phyloP scores from a whole-genome alignment of 2,329 filamentous ascomycete species.

The Colletotrichum camelliae region DNA sequence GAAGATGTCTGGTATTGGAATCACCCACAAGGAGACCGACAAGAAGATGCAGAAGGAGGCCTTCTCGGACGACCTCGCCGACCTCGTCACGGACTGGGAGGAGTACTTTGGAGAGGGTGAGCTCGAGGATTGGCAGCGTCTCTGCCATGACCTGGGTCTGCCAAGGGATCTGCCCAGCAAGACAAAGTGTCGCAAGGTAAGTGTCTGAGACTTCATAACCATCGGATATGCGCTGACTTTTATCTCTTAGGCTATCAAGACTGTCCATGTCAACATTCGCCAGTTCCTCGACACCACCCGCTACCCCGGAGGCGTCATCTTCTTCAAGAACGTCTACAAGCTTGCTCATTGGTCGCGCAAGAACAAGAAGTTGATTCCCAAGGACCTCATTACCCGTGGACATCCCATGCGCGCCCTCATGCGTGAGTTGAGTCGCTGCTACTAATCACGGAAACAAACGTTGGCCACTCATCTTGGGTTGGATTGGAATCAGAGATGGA shows the following conservation, averaged over 20 bases:
- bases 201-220: background rate
- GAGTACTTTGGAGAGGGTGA: slow-evolving; percentile 33
- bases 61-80: background rate
- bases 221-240: background rate
- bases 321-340: slow-evolving; percentile 35
- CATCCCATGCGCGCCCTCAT: slow-evolving; percentile 45
- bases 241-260: slow-evolving; percentile 40
- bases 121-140: slow-evolving; percentile 48
- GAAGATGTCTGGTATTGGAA: background rate
- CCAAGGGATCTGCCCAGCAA: slow-evolving; percentile 43
- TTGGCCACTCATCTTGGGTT: background rate
- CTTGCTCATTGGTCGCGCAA: slow-evolving; percentile 41
- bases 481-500: background rate
- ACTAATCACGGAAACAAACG: background rate
- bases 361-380: slow-evolving; percentile 47
- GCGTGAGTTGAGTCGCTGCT: background rate
- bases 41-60: background rate
- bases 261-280: slow-evolving; percentile 52
- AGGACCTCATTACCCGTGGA: slow-evolving; percentile 42
- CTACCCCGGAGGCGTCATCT: slow-evolving; percentile 27
- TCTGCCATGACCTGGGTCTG: slow-evolving; percentile 50
- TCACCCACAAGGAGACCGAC: background rate
- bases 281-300: slow-evolving; percentile 49
- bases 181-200: slow-evolving; percentile 49
- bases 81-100: slow-evolving; percentile 26